Conservation (phyloP, 768 basidiomycete species). For the Cystoderma amianthinum region DNA sequence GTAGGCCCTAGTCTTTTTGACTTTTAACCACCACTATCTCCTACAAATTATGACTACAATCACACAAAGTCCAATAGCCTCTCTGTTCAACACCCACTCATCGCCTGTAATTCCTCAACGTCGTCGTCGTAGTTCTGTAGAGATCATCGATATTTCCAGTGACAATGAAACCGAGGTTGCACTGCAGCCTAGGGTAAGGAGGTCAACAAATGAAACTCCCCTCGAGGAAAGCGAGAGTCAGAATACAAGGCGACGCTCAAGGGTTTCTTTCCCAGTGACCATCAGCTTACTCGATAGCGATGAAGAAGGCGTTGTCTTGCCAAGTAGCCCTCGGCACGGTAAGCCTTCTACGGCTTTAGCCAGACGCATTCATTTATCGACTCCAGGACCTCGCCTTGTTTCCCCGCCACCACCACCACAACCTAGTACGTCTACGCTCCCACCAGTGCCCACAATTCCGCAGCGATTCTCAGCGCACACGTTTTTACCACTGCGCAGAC, state of each 20-base stretch:
- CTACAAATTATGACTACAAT: not conserved
- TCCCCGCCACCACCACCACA: constrained; percentile 41
- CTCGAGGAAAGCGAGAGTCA: not conserved
- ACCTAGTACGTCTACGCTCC: constrained; percentile 28
- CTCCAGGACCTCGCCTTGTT: constrained; percentile 1
- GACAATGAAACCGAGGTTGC: not conserved
- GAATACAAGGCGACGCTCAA: not conserved
- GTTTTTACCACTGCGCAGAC: constrained; percentile 30
- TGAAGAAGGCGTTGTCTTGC: constrained; percentile 24
- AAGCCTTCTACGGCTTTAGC: constrained; percentile 1
- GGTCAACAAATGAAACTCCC: not conserved
- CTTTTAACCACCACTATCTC: not conserved
- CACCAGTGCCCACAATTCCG: constrained; percentile 53
- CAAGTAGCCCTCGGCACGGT: constrained; percentile 9
- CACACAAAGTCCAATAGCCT: not conserved
- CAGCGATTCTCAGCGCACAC: constrained; percentile 23
- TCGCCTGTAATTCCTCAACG: not conserved
- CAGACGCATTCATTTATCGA: constrained; percentile 1
- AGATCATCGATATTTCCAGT: not conserved
- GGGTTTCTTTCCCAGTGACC: constrained; percentile 11
- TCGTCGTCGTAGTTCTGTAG: not conserved
- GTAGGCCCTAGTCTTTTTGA: no score
- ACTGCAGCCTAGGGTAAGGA: not conserved
- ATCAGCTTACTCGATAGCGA: constrained; percentile 31
- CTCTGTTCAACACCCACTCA: not conserved